phyloP scores from a whole-genome alignment of 345 rosid genomes.

The Citrus cavaleriei region DNA sequence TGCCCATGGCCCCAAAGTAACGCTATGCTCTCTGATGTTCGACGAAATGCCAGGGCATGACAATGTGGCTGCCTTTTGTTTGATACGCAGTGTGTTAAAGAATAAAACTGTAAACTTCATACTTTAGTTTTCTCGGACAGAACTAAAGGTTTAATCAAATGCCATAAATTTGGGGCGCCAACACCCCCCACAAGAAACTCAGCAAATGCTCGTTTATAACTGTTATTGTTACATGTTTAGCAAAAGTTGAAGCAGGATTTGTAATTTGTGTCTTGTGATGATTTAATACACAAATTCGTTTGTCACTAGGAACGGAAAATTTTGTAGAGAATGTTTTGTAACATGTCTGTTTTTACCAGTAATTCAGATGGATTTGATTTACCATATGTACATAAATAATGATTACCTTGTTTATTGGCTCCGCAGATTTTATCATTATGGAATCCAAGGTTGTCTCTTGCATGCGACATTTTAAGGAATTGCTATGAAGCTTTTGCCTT shows the following conservation, averaged over 20 bases:
- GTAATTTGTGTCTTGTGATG: not conserved
- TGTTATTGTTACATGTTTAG: not conserved
- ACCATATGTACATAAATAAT: not conserved
- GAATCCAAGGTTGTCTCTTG: constrained; percentile 55
- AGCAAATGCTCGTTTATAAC: too few relatives aligned
- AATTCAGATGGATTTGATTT: not conserved
- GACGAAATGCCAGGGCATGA: not conserved
- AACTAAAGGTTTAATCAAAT: not conserved
- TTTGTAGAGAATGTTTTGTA: not conserved
- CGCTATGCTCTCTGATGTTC: not conserved
- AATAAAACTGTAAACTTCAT: not conserved
- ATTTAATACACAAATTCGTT: not conserved
- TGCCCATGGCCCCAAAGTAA: not conserved
- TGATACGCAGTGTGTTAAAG: not conserved
- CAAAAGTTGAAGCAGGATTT: not conserved
- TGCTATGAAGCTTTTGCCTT: constrained; percentile 90
- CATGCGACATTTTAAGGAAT: constrained; percentile 78
- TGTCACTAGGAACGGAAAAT: not conserved
- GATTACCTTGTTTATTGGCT: not conserved
- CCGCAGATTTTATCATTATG: constrained; percentile 59
- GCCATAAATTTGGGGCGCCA: not conserved
- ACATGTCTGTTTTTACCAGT: not conserved
- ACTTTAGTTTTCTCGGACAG: not conserved
- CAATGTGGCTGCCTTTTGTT: not conserved
- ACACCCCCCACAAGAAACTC: too few relatives aligned